Evolutionary conservation across 805 yeast species (phyloP), one percentile per base, ranked within the genome.

Genomic region (Danielia oregonensis): DNA sequence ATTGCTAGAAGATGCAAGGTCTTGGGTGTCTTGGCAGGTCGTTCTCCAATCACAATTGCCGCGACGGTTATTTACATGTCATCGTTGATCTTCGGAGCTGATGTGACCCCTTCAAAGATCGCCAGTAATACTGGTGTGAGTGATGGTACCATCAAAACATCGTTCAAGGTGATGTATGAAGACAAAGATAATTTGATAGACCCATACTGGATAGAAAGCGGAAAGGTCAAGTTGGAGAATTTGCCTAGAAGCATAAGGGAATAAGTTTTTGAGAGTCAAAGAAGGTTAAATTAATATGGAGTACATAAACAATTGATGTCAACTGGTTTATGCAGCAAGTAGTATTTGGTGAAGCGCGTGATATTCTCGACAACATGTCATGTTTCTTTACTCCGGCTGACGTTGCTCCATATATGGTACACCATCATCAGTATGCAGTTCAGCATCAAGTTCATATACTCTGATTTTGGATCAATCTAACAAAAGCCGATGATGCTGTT

Each of bases 11-110:
- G 82, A 46, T 87, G 95, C 52, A 85, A 86, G 54, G 95, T 86
- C 43, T 82, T 83, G 42, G 96, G 97, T 36, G 94, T 91, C 24
- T 71, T 93, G 52, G 97, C 95, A 12, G 97, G 98, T 51, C 76
- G 96, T 48, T 86, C 96, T 3, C 98, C 98, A 18, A 89, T 89
- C 35, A 91, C 98, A 24, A 87, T 93, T 54, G 97, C 97, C 0
- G 97, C 97, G 6, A 94, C 97, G 1, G 95, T 93, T 4, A 91
- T 93, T 31, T 93, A 91, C 63, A 82, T 93, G 85, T 86, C 96
- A 5, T 84, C 91, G 4, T 67, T 86, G n/a, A 65, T 93, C n/a
- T 89, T 89, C 57, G 84, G 84, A 29, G 80, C 82, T 23, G 83
- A 79, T 33, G 68, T 86, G 24, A 69, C 84, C 3, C 89, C 96